Evolutionary conservation across 176 grass and related monocot genomes (phyloP).

Genomic region (Triticum dicoccoides): DNA sequence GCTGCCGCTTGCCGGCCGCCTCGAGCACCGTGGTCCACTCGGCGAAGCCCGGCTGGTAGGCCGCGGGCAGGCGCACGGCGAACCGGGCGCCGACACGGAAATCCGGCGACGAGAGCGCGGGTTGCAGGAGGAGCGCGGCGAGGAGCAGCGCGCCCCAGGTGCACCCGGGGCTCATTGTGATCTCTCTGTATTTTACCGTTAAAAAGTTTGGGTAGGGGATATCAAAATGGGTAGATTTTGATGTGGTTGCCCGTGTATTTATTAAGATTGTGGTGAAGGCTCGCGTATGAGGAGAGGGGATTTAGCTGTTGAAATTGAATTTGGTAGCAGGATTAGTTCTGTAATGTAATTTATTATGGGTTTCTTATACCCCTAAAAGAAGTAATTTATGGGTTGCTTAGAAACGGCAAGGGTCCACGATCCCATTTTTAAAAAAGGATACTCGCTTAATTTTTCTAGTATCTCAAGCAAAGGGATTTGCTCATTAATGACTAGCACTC

Average conservation of each 20-base stretch:
- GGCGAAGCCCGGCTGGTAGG: not conserved
- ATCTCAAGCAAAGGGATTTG: not conserved
- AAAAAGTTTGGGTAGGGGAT: not conserved
- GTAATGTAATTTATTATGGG: not conserved
- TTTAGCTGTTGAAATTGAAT: slow-evolving; percentile 22
- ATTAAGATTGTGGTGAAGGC: not conserved
- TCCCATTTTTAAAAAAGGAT: not conserved
- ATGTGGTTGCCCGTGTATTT: slow-evolving; percentile 1
- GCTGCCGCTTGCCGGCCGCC: not conserved
- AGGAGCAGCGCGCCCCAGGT: not conserved
- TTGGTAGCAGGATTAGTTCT: not conserved
- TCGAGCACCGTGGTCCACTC: slow-evolving; percentile 22
- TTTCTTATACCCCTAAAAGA: not conserved
- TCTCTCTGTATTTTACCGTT: not conserved
- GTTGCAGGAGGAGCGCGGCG: not conserved
- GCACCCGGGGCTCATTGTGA: not conserved
- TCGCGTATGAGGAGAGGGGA: not conserved
- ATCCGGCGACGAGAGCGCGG: slow-evolving; percentile 16
- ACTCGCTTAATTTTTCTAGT: too few species aligned
- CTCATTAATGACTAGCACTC: not conserved
- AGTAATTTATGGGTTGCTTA: not conserved
- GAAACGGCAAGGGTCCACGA: slow-evolving; percentile 8
- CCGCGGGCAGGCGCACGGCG: slow-evolving; percentile 19
- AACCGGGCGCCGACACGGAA: slow-evolving; percentile 25
- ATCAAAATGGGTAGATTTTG: not conserved